These are phyloP conservation scores for Salix suchowensis DNA, from an alignment of 345 rosid genomes.

Conservation along the genomic window DNA sequence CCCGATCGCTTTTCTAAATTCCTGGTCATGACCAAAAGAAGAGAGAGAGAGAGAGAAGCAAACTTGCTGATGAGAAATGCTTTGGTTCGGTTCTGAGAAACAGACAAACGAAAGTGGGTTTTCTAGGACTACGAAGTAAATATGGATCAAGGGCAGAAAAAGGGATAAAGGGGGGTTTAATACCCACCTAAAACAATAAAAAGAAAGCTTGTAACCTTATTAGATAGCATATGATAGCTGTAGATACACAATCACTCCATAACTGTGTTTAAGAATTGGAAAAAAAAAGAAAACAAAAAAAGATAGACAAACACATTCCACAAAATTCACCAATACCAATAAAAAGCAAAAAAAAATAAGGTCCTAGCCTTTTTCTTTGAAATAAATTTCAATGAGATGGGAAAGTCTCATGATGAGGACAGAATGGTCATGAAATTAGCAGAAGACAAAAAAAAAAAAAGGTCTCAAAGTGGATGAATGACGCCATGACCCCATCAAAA, in stretches of 20 bases:
- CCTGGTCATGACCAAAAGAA: constrained; percentile 40
- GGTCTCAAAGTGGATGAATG: background rate
- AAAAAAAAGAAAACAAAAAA: background rate
- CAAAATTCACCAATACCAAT: background rate
- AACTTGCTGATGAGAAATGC: constrained; percentile 2
- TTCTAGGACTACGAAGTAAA: background rate
- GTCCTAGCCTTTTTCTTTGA: background rate
- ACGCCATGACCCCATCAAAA: constrained; percentile 6
- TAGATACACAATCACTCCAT: background rate
- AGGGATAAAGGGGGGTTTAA: constrained; percentile 3
- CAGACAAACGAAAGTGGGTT: background rate
- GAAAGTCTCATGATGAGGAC: constrained; percentile 6
- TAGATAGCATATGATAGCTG: background rate
- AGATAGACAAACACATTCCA: background rate
- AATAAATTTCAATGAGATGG: background rate
- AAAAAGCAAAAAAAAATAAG: background rate
- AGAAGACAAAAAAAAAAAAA: background rate
- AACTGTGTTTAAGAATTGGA: background rate
- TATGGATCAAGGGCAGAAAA: background rate
- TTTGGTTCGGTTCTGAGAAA: background rate
- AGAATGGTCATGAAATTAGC: constrained; percentile 4
- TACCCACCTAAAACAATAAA: constrained; percentile 18
- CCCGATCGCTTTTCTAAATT: constrained; percentile 46
- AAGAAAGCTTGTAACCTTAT: constrained; percentile 1
- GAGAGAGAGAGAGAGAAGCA: background rate